Base-by-base conservation (phyloP, 768 basidiomycete genomes). In the Suillus alpinus region DNA sequence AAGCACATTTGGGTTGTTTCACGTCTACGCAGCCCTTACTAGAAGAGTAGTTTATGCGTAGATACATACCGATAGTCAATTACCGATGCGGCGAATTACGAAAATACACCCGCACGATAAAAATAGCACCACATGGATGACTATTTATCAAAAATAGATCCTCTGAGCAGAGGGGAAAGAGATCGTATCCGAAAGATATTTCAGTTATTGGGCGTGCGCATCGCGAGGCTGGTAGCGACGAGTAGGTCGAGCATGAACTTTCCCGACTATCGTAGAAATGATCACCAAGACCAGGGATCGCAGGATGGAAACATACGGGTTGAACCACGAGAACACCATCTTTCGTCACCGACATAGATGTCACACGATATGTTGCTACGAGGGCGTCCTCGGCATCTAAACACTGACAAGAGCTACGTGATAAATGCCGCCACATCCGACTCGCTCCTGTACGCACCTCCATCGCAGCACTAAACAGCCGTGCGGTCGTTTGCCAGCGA, bases 321-420 rank as follows among this genome's bases (percentile, higher is more conserved):
- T 74, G 62, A 26, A 73, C 62, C 7, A 62, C 57, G 46, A 72
- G 53, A 26, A 69, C 69, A 5, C 69, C 73, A 53, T 74, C 69
- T 50, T 74, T 73, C 37, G 56, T 63, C 37, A 64, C 12, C 8
- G 71, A 67, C 60, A 72, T 62, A 9, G 63, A 37, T 13, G 65
- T 70, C 10, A 58, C 52, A 56, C 67, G 72, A 57, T 72, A 73
- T 23, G 66, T 68, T n/a, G 71, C 72, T 44, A 72, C 57, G 53
- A 72, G 47, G 10, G 61, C 61, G 18, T 63, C 65, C 14, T 65
- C 60, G 6, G 57, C 18, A n/a, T 68, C 57, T 55, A 66, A 31
- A 41, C 65, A 70, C 68, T 70, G 47, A 20, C 40, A 26, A 43
- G 23, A n/a, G 36, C 39, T 36, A n/a, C 47, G 34, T 26, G 34